Evolutionary conservation across 139 green algal genomes (phyloP).

Genomic region (Zygnema cylindricum): DNA sequence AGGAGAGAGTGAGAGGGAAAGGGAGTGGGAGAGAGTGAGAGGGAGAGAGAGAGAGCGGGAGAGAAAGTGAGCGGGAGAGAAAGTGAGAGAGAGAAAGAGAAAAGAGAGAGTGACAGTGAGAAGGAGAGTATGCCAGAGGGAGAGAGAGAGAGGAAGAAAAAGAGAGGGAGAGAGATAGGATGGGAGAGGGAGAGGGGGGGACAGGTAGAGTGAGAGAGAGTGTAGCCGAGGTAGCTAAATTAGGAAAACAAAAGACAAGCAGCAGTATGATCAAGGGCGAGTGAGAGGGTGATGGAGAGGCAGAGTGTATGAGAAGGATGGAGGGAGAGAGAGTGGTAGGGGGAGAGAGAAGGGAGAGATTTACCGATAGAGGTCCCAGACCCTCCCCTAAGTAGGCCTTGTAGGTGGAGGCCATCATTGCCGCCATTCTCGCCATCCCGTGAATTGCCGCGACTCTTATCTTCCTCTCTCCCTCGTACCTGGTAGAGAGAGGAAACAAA

Average conservation of each 20-base stretch:
- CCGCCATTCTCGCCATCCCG: slow-evolving; percentile 85
- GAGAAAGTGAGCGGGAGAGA: neutral
- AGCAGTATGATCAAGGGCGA: slow-evolving; percentile 64
- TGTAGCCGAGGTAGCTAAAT: neutral
- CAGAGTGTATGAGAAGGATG: slow-evolving; percentile 7
- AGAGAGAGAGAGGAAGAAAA: neutral
- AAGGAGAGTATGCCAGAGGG: neutral
- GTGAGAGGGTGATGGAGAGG: slow-evolving; percentile 77
- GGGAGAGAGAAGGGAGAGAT: neutral
- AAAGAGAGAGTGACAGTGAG: neutral
- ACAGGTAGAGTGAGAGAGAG: neutral
- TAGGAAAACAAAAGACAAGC: neutral
- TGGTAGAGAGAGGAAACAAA: slow-evolving; percentile 18
- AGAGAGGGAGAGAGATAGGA: neutral
- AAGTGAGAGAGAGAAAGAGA: slow-evolving; percentile 14
- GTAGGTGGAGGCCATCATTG: slow-evolving; percentile 91
- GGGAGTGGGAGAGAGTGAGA: neutral
- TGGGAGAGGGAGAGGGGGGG: neutral
- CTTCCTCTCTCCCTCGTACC: slow-evolving; percentile 76
- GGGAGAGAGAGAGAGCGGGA: neutral
- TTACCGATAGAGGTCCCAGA: slow-evolving; percentile 47
- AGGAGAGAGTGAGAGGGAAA: neutral
- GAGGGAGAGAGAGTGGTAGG: slow-evolving; percentile 31
- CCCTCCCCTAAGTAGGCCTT: slow-evolving; percentile 77
- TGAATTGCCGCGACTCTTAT: slow-evolving; percentile 84